Conservation (phyloP, 164 flowering plant species). For the Cinnamomum micranthum region DNA sequence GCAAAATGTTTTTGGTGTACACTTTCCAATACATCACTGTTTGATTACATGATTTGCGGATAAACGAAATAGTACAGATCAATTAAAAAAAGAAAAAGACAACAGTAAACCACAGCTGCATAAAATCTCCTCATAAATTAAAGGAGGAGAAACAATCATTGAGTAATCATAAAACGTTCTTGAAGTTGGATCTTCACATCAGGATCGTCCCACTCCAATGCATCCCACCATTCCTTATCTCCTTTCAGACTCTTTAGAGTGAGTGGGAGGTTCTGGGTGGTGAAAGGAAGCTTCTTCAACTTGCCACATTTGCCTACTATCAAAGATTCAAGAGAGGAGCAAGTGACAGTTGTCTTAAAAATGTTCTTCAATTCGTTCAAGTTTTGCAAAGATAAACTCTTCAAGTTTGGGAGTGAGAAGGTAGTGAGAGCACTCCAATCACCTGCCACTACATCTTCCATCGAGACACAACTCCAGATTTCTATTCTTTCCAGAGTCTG, state of each 20-base stretch:
- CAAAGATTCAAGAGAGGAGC: not conserved
- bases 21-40: too few species aligned
- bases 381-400: not conserved
- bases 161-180: not conserved
- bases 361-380: constrained; percentile 1
- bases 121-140: too few species aligned
- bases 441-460: not conserved
- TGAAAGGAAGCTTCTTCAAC: not conserved
- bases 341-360: not conserved
- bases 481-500: not conserved
- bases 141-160: too few species aligned
- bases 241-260: not conserved
- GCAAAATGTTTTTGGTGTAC: too few species aligned
- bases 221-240: not conserved
- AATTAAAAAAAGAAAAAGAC: too few species aligned
- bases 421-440: not conserved
- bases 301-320: not conserved
- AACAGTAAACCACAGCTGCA: too few species aligned
- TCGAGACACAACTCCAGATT: not conserved
- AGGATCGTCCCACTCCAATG: constrained; percentile 4
- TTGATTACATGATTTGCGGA: too few species aligned
- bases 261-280: not conserved
- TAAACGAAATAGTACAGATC: too few species aligned
- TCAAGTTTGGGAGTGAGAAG: not conserved
- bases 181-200: not conserved